phyloP scores from a whole-genome alignment of 1,284 basidiomycete genomes.

The Puccinia triticina region DNA sequence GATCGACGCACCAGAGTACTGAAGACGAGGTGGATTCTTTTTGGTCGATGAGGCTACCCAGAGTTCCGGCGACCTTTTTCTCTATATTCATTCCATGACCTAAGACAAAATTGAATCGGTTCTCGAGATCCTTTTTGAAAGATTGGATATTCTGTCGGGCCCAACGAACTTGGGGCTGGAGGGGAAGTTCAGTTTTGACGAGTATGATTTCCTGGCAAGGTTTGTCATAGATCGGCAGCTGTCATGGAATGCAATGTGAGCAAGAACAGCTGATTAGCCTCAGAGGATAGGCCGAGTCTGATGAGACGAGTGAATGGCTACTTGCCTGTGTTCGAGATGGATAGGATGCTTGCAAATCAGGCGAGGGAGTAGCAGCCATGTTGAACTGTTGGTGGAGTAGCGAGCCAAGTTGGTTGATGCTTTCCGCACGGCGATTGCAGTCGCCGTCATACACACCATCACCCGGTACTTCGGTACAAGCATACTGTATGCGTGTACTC shows the following conservation, averaged over 20 bases:
- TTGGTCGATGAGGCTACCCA: conserved; percentile 33
- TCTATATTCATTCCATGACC: conserved; percentile 36
- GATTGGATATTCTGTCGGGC: conserved; percentile 29
- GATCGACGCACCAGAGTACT: conserved; percentile 20
- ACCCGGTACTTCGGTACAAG: neutral
- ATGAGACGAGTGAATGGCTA: neutral
- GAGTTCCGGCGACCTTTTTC: conserved; percentile 22
- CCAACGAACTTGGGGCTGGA: conserved; percentile 44
- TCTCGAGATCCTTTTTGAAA: conserved; percentile 9
- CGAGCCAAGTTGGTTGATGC: neutral
- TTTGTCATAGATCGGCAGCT: conserved; percentile 51
- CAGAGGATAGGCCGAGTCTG: neutral
- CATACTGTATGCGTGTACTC: neutral
- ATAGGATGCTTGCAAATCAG: neutral
- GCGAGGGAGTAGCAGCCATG: neutral
- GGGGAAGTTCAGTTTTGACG: conserved; percentile 40
- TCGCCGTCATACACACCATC: neutral
- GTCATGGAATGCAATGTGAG: neutral
- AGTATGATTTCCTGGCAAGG: conserved; percentile 35
- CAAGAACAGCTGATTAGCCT: neutral
- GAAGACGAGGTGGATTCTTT: conserved; percentile 34
- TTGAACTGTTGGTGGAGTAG: neutral
- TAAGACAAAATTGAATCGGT: conserved; percentile 7
- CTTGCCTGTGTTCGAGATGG: conserved; percentile 24
- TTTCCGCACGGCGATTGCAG: neutral